phyloP scores from a whole-genome alignment of 371 early-diverging fungal species.

The Choanephora cucurbitarum region DNA sequence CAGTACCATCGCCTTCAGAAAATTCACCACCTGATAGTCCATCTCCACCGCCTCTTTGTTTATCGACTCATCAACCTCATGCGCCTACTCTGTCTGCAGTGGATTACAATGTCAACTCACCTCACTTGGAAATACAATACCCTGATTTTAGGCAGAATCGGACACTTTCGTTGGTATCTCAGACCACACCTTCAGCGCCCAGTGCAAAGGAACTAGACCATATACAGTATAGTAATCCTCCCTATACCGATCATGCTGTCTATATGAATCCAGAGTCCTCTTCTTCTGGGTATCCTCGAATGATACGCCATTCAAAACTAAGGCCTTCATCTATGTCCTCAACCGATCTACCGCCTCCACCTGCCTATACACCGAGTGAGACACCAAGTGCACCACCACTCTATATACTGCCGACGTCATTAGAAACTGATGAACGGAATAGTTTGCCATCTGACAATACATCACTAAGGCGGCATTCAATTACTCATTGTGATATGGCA shows the following conservation, averaged over 20 bases:
- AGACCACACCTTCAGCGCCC: slow-evolving; percentile 35
- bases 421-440: neutral
- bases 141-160: slow-evolving; percentile 8
- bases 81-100: too few species aligned
- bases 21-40: neutral
- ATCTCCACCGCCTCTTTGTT: slow-evolving; percentile 3
- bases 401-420: slow-evolving; percentile 19
- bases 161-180: slow-evolving; percentile 24
- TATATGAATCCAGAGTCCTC: neutral
- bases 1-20: neutral
- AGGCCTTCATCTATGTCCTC: neutral
- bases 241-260: too few species aligned
- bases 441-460: neutral
- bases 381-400: slow-evolving; percentile 33
- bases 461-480: slow-evolving; percentile 17
- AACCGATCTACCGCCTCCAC: slow-evolving; percentile 26
- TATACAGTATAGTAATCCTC: slow-evolving; percentile 8
- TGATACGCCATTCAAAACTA: slow-evolving; percentile 3
- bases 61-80: too few species aligned
- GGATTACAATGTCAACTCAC: too few species aligned
- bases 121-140: neutral
- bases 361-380: slow-evolving; percentile 31
- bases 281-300: neutral
- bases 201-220: slow-evolving; percentile 28
- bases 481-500: slow-evolving; percentile 13